A percentile compares a stretch with the other conserved stretches of the same genome.
Conservation (phyloP, 306 rosid genomes). For the Trifolium pratense region DNA sequence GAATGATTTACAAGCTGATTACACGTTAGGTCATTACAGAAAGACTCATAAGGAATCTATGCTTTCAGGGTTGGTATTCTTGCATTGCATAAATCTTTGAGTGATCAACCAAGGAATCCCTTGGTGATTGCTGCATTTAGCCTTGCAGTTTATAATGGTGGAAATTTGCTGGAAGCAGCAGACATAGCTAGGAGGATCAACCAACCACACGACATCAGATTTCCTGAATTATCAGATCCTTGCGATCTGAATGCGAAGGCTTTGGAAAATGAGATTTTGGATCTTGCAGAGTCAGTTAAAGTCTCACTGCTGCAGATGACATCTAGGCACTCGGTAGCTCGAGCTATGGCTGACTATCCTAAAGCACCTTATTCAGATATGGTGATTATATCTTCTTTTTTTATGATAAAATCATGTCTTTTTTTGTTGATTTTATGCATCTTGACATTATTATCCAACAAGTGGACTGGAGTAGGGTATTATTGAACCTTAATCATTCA, state of each 20-base stretch:
- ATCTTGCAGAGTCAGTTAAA: slow-evolving; percentile 63
- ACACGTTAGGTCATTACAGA: slow-evolving; percentile 35
- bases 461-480: slow-evolving; percentile 8
- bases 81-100: slow-evolving; percentile 78
- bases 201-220: slow-evolving; percentile 56
- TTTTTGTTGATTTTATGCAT: slow-evolving; percentile 29
- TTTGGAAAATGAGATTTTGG: slow-evolving; percentile 55
- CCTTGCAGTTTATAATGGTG: slow-evolving; percentile 82
- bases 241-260: slow-evolving; percentile 46
- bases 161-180: slow-evolving; percentile 72
- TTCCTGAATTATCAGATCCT: slow-evolving; percentile 71
- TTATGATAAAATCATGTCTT: background rate
- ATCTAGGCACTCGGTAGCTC: slow-evolving; percentile 65
- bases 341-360: slow-evolving; percentile 73
- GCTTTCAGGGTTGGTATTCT: slow-evolving; percentile 82
- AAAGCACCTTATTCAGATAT: slow-evolving; percentile 81
- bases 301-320: slow-evolving; percentile 66
- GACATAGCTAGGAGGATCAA: slow-evolving; percentile 68
- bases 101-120: slow-evolving; percentile 68
- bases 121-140: slow-evolving; percentile 80
- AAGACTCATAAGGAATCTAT: slow-evolving; percentile 47
- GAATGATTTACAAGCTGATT: slow-evolving; percentile 33
- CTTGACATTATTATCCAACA: slow-evolving; percentile 30
- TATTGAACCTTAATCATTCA: slow-evolving; percentile 6
- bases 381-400: slow-evolving; percentile 46